Base-by-base conservation (phyloP, 1,284 basidiomycete genomes). In the Trametes versicolor region DNA sequence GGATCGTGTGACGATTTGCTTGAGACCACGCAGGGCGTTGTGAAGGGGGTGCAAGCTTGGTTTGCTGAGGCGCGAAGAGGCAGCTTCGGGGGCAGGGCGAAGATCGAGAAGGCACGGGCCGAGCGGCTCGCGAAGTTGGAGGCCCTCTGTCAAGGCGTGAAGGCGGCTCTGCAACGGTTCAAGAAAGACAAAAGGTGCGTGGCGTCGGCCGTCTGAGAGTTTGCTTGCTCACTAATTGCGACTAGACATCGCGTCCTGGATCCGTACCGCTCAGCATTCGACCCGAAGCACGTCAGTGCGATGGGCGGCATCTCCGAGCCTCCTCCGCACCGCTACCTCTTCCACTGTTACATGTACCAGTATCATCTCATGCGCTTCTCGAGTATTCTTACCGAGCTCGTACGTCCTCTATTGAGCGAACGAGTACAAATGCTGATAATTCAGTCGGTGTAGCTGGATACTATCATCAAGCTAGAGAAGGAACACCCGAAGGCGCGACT, bases 291-390 rank as follows among this genome's bases (percentile, higher is more conserved):
- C 45, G 78, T 80, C 19, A 67, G 74, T 12, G 63, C 66, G 13
- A 61, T 75, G 5, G 68, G 70, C 21, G 76, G 78, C 2, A 72
- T 71, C 4, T 70, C 74, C 19, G 73, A 74, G 3, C 73, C 78
- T 7, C 85, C 89, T 69, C 83, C 88, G 50, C 83, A 94, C 82
- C 82, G 86, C 34, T 87, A 85, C 72, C 78, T 91, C 9, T 91
- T 91, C 67, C 79, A 89, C 63, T 88, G 87, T 57, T 91, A 88
- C 71, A 84, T 93, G 25, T 95, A 93, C 73, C 91, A 94, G 60
- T 83, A 77, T 54, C 75, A 78, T 64, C 64, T 76, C 10, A 67
- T 73, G 34, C 72, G 74, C 23, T 73, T 75, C 25, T 61, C 75
- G 9, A 55, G 64, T 23, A 66, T 74, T n/a, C 54, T 79, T 13